phyloP scores from a whole-genome alignment of 345 rosid genomes.

The Salix dunnii region DNA sequence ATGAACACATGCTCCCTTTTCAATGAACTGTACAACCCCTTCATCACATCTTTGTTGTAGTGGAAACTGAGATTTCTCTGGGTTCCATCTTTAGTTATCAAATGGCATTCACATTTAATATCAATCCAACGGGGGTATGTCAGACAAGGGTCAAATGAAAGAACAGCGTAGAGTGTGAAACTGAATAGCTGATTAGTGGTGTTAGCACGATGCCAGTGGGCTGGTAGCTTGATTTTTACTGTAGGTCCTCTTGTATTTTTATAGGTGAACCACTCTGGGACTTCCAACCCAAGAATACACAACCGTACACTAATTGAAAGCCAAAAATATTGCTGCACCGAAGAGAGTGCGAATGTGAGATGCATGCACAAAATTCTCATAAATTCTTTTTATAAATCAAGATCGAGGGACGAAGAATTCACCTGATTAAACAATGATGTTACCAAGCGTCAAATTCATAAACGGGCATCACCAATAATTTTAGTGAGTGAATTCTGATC shows the following conservation, averaged over 20 bases:
- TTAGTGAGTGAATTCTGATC: background rate
- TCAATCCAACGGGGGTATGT: accelerated
- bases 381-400: background rate
- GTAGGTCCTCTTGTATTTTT: background rate
- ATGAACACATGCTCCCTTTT: no score
- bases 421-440: background rate
- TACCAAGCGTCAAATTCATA: background rate
- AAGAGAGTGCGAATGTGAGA: background rate
- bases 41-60: accelerated
- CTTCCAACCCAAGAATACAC: background rate
- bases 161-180: background rate
- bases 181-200: background rate
- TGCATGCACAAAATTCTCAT: background rate
- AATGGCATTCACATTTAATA: no score
- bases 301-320: background rate
- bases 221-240: background rate
- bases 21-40: accelerated
- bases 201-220: no score
- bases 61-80: no score
- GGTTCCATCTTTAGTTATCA: no score
- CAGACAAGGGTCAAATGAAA: background rate
- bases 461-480: background rate
- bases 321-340: background rate
- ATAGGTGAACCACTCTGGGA: background rate
- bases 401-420: background rate